phyloP scores from a whole-genome alignment of 1,139 yeast species.

The Lodderomyces beijingensis region DNA sequence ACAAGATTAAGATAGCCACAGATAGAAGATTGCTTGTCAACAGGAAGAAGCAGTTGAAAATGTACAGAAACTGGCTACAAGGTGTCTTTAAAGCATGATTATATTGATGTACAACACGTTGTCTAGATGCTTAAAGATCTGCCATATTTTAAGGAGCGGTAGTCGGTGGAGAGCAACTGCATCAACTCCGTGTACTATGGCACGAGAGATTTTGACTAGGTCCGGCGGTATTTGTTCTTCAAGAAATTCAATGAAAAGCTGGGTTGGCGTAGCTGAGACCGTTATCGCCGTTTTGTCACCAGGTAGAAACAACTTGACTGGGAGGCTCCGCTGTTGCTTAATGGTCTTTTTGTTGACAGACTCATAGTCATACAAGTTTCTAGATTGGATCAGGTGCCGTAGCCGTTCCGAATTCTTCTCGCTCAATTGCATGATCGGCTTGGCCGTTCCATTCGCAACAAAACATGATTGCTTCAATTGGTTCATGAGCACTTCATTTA shows the following conservation, averaged over 20 bases:
- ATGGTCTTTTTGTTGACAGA: conserved; percentile 28
- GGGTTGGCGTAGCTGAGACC: conserved; percentile 36
- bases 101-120: conserved; percentile 65
- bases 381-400: conserved; percentile 50
- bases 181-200: conserved; percentile 63
- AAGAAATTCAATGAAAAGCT: conserved; percentile 41
- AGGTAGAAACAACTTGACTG: conserved; percentile 56
- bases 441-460: conserved; percentile 68
- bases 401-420: conserved; percentile 52
- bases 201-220: conserved; percentile 42
- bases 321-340: conserved; percentile 41
- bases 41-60: conserved; percentile 84
- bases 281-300: conserved; percentile 45
- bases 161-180: conserved; percentile 36
- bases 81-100: conserved; percentile 58
- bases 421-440: conserved; percentile 69
- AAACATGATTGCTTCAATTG: conserved; percentile 77
- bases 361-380: conserved; percentile 23
- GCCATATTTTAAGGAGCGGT: conserved; percentile 51
- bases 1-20: conserved; percentile 73
- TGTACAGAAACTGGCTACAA: conserved; percentile 97
- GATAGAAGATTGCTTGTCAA: conserved; percentile 89
- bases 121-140: conserved; percentile 58
- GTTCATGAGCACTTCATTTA: conserved; percentile 62
- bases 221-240: conserved; percentile 40